These are phyloP conservation scores for Mycena haematopus DNA, from an alignment of 768 basidiomycete species.

Conservation along the genomic window DNA sequence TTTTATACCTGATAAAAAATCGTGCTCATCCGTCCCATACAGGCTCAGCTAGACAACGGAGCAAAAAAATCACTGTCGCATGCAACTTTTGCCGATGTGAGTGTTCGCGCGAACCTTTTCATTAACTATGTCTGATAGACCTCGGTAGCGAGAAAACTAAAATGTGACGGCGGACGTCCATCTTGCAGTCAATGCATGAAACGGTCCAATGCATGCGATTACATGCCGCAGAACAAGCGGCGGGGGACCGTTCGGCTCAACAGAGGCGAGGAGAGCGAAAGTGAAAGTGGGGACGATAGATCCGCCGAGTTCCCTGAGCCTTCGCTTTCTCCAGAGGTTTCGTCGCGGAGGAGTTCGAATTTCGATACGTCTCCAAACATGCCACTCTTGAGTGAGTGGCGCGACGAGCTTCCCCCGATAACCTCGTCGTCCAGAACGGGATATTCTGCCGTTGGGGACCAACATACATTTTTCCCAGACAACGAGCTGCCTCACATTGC, in stretches of 20 bases:
- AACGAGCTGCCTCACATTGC: constrained; percentile 77
- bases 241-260: constrained; percentile 64
- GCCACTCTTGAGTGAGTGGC: constrained; percentile 50
- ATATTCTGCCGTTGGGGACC: constrained; percentile 39
- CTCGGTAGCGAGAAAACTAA: constrained; percentile 78
- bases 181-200: constrained; percentile 85
- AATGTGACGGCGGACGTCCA: constrained; percentile 86
- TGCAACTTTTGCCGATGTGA: constrained; percentile 92
- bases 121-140: constrained; percentile 22
- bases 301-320: constrained; percentile 58
- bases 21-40: constrained; percentile 27
- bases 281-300: constrained; percentile 67
- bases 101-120: constrained; percentile 35
- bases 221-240: constrained; percentile 78
- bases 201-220: constrained; percentile 80
- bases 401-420: constrained; percentile 47
- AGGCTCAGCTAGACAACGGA: constrained; percentile 70
- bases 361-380: constrained; percentile 53
- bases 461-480: constrained; percentile 58
- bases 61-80: constrained; percentile 88
- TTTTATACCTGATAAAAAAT: constrained; percentile 13
- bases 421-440: constrained; percentile 48
- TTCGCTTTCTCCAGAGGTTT: constrained; percentile 65
- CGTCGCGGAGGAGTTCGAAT: constrained; percentile 57
- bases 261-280: constrained; percentile 72